Evolutionary conservation across 179 eudicot species (phyloP).

Genomic region (Nepenthes alata): DNA sequence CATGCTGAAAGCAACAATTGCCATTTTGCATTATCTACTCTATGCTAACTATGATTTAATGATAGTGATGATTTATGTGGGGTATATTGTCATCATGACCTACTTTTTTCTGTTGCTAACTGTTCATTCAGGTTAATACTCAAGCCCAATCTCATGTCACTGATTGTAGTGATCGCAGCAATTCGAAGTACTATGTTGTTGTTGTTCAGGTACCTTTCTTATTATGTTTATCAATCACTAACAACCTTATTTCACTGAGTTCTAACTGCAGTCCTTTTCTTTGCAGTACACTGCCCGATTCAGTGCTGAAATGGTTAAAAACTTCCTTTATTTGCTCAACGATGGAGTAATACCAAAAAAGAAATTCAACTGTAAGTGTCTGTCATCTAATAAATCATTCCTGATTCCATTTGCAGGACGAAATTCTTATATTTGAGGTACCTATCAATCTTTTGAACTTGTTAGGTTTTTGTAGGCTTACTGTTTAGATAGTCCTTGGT

Average conservation of each 20-base stretch:
- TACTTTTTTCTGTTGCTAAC: no score
- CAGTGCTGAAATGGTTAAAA: constrained; percentile 88
- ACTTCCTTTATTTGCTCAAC: constrained; percentile 64
- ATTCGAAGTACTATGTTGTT: constrained; percentile 85
- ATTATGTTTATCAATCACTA: background rate
- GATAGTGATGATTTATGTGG: no score
- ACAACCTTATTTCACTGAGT: background rate
- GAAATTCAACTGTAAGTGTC: constrained; percentile 79
- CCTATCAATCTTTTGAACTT: no score
- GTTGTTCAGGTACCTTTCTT: constrained; percentile 60
- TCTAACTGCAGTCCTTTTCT: constrained; percentile 7
- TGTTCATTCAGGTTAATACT: constrained; percentile 66
- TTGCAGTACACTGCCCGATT: constrained; percentile 83
- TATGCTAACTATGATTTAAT: no score
- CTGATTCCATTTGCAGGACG: background rate
- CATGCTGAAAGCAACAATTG: no score
- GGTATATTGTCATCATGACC: no score
- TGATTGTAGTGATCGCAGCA: constrained; percentile 66
- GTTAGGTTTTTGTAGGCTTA: no score
- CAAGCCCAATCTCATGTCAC: constrained; percentile 69
- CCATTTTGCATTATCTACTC: no score
- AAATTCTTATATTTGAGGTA: background rate
- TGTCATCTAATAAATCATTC: background rate
- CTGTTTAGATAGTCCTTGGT: no score
- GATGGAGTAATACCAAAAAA: constrained; percentile 81